These are phyloP conservation scores for Pseudocercospora crystallina DNA, from an alignment of 2,329 filamentous ascomycete genomes.

Conservation along the genomic window DNA sequence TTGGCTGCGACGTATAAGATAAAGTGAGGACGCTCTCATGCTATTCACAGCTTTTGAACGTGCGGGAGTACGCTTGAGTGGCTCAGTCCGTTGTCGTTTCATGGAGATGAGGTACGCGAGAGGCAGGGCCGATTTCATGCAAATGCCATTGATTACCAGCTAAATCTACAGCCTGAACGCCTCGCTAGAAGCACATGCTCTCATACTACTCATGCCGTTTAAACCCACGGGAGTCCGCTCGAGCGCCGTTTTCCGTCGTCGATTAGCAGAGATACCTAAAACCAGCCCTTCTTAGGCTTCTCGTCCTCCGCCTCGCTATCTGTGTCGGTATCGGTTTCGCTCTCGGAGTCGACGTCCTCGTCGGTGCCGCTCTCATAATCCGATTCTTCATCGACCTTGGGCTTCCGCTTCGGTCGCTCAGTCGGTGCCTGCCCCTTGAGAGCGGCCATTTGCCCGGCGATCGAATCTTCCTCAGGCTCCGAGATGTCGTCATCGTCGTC, in stretches of 20 bases:
- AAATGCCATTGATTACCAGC: too few species aligned
- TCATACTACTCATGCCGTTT: too few species aligned
- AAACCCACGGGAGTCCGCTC: too few species aligned
- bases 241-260: neutral
- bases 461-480: constrained; percentile 77
- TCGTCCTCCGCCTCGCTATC: constrained; percentile 69
- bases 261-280: constrained; percentile 1
- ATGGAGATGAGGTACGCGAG: too few species aligned
- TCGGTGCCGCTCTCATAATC: constrained; percentile 40
- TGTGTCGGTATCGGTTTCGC: constrained; percentile 66
- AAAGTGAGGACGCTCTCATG: too few species aligned
- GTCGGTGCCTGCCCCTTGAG: constrained; percentile 36
- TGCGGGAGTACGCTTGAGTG: too few species aligned
- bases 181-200: constrained; percentile 2
- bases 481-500: constrained; percentile 82
- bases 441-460: constrained; percentile 40
- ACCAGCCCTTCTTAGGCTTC: constrained; percentile 19
- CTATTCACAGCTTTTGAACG: too few species aligned
- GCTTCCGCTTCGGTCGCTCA: constrained; percentile 23
- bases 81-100: too few species aligned
- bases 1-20: constrained; percentile 59
- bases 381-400: constrained; percentile 34
- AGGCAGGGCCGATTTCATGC: too few species aligned
- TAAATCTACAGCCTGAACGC: neutral
- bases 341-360: constrained; percentile 38